phyloP scores from a whole-genome alignment of 345 rosid genomes.

The Angophora floribunda region DNA sequence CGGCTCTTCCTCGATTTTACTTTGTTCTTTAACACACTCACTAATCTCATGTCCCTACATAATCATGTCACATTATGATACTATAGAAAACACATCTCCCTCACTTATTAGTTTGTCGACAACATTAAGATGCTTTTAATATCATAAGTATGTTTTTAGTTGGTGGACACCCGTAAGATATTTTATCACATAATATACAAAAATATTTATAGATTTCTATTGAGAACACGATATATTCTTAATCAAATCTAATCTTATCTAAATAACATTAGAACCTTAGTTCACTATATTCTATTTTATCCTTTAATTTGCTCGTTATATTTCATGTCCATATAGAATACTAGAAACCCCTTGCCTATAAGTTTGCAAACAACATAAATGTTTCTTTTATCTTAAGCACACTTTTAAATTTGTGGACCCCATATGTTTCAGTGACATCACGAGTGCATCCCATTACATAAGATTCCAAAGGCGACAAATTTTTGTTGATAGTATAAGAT shows the following conservation, averaged over 20 bases:
- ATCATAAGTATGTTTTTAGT: background rate
- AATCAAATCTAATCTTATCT: too few species aligned
- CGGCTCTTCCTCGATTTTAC: background rate
- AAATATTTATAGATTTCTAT: fast-evolving
- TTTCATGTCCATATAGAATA: background rate
- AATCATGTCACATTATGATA: background rate
- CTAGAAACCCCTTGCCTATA: fast-evolving
- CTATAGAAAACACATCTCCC: background rate
- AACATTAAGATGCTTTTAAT: background rate
- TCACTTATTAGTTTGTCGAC: background rate
- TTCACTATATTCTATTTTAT: fast-evolving
- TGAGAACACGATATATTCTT: fast-evolving
- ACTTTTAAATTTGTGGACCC: background rate
- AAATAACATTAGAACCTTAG: fast-evolving
- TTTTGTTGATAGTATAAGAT: background rate
- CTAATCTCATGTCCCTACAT: background rate
- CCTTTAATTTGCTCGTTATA: fast-evolving
- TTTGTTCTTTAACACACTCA: background rate
- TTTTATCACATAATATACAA: background rate
- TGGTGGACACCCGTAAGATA: too few species aligned
- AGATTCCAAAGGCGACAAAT: background rate
- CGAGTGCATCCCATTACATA: background rate
- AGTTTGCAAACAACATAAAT: background rate
- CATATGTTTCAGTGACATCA: fast-evolving
- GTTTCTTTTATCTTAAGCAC: background rate